These are phyloP conservation scores for Byssochlamys sp. DNA, from an alignment of 2,329 filamentous ascomycete genomes.

Conservation along the genomic window DNA sequence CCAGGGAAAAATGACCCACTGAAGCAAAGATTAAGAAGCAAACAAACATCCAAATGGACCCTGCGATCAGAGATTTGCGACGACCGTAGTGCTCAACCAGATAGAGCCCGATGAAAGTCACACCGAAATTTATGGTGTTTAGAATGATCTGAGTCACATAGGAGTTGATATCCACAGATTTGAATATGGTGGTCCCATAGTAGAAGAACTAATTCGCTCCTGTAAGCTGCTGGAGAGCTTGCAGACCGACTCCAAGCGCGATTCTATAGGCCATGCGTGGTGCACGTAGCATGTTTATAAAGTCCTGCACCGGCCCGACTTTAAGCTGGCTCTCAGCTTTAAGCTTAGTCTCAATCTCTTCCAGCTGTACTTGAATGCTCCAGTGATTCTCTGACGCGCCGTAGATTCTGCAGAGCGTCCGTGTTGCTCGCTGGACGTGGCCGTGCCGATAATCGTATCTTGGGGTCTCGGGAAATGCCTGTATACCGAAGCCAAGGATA, in stretches of 20 bases:
- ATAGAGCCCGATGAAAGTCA: constrained; percentile 59
- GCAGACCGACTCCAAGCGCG: constrained; percentile 36
- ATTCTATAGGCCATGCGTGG: constrained; percentile 41
- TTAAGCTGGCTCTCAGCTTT: constrained; percentile 41
- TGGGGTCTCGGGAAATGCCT: constrained; percentile 49
- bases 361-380: constrained; percentile 45
- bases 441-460: constrained; percentile 49
- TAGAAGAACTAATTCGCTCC: constrained; percentile 45
- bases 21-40: constrained; percentile 54
- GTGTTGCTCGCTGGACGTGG: constrained; percentile 41
- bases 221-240: constrained; percentile 41
- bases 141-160: constrained; percentile 61
- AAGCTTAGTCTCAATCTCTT: constrained; percentile 51
- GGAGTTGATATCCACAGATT: constrained; percentile 53
- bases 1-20: constrained; percentile 43
- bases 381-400: constrained; percentile 48
- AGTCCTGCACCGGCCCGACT: constrained; percentile 30
- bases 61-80: constrained; percentile 57
- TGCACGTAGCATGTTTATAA: constrained; percentile 35
- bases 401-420: constrained; percentile 47
- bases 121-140: constrained; percentile 57
- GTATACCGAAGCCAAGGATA: constrained; percentile 46
- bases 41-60: constrained; percentile 58
- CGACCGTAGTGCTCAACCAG: constrained; percentile 62
- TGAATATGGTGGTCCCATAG: constrained; percentile 53